A percentile compares a stretch with the other conserved stretches of the same genome.
These are phyloP conservation scores for Sarocladium oryzae DNA, from an alignment of 2,329 filamentous ascomycete genomes.

Conservation along the genomic window DNA sequence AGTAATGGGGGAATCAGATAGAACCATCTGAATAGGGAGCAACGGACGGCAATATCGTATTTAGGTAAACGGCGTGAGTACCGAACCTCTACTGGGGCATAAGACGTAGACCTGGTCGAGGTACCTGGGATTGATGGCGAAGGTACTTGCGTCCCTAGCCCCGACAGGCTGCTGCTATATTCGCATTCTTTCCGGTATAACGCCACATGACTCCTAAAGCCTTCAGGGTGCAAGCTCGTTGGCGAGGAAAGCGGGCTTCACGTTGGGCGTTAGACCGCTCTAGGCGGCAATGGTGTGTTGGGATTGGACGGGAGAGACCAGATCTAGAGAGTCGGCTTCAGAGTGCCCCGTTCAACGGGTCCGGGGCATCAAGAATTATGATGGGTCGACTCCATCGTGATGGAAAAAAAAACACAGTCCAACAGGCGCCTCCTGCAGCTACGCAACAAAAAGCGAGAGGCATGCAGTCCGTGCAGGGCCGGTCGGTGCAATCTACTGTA, in stretches of 20 bases:
- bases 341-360: constrained; percentile 1
- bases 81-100: background rate
- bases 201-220: constrained; percentile 2
- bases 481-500: constrained; percentile 7
- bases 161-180: constrained; percentile 1
- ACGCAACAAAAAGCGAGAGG: no score
- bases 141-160: constrained; percentile 1
- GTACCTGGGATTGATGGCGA: background rate
- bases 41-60: constrained; percentile 1
- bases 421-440: constrained; percentile 1
- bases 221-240: background rate
- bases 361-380: constrained; percentile 1
- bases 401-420: background rate
- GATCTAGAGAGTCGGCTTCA: background rate
- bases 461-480: constrained; percentile 5
- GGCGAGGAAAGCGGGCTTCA: background rate
- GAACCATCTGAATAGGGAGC: background rate
- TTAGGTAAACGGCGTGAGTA: background rate
- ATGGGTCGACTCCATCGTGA: constrained; percentile 8
- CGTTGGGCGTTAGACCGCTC: background rate
- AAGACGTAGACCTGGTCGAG: background rate
- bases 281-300: constrained; percentile 1
- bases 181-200: background rate
- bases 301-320: constrained; percentile 3
- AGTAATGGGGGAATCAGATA: background rate